Evolutionary conservation across 177 flowering plant genomes (phyloP), one percentile per base, ranked within the genome.

Genomic region (Telopea speciosissima): DNA sequence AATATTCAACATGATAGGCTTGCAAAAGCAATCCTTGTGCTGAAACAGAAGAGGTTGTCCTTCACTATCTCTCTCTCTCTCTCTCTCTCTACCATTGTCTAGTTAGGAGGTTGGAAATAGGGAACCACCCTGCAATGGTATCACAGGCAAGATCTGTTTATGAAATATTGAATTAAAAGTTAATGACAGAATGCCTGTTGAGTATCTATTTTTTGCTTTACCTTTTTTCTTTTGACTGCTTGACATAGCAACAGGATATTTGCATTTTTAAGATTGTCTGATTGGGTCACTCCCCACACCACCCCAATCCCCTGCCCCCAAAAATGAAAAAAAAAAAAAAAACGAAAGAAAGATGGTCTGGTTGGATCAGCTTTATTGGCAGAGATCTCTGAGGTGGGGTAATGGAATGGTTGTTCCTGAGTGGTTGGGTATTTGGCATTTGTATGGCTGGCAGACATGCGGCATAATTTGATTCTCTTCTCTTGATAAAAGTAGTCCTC

Each of bases 1-100:
- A 84, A 40, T n/a, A 24, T 66, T 60, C 24, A 45, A 42, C 62
- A 49, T 49, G 14, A 49, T 16, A 12, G 5, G 54, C 9, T 19
- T 12, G 54, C 40, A 49, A 49, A 12, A 49, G 17, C 19, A 49
- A 36, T 28, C 3, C 7, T 36, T 36, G 40, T 36, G 8, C 9
- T 36, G 40, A 8, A 36, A 36, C 5, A 36, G 40, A 36, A 36
- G 40, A 36, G 40, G 40, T 36, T 36, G 40, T 36, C 40, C 40
- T 36, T 36, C 9, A 8, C 40, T 3, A 3, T 44, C 1, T 2
- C 17, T 49, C 54, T 49, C 54, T 49, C n/a, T n/a, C n/a, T 3
- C 49, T 44, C 1, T 2, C 17, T 49, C 54, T 49, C 54, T 49
- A 19, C 54, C 8, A 36, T 5, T 36, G 40, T 0, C 40, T 36